These are phyloP conservation scores for Adansonia rubrostipa DNA, from an alignment of 441 rosid genomes.

Conservation along the genomic window DNA sequence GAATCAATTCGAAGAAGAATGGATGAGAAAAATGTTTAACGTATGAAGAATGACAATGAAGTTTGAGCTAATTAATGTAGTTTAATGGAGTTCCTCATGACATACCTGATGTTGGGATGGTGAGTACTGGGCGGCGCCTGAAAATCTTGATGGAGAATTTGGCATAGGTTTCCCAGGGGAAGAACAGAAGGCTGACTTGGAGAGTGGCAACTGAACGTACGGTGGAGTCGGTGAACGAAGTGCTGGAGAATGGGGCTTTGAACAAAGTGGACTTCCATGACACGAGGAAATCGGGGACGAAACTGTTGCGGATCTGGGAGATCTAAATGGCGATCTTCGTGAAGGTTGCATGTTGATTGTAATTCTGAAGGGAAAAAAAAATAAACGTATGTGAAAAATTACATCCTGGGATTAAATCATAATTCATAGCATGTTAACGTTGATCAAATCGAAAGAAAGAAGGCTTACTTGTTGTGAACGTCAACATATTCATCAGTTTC, in stretches of 20 bases:
- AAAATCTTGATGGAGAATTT: slow-evolving; percentile 33
- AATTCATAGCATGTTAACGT: not conserved
- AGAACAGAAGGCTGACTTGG: slow-evolving; percentile 48
- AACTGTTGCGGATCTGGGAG: slow-evolving; percentile 31
- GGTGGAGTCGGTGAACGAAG: slow-evolving; percentile 51
- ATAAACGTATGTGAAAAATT: too few relatives aligned
- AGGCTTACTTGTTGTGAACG: slow-evolving; percentile 51
- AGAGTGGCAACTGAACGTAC: slow-evolving; percentile 48
- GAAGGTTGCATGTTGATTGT: slow-evolving; percentile 53
- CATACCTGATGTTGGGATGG: slow-evolving; percentile 44
- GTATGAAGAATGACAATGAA: too few relatives aligned
- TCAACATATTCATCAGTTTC: slow-evolving; percentile 77
- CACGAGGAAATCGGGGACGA: slow-evolving; percentile 38
- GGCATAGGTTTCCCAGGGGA: slow-evolving; percentile 51
- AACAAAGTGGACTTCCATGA: slow-evolving; percentile 42
- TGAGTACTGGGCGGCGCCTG: slow-evolving; percentile 32
- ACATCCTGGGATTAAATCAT: too few relatives aligned
- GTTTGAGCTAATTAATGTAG: too few relatives aligned
- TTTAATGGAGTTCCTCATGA: too few relatives aligned
- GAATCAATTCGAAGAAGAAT: not conserved
- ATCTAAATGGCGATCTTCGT: slow-evolving; percentile 41
- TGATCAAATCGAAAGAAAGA: not conserved
- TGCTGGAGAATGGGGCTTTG: slow-evolving; percentile 37
- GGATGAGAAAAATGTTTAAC: too few relatives aligned
- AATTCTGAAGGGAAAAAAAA: slow-evolving; percentile 38